Evolutionary conservation across 2,329 filamentous ascomycete genomes (phyloP).

Genomic region (Alternaria gansuensis): DNA sequence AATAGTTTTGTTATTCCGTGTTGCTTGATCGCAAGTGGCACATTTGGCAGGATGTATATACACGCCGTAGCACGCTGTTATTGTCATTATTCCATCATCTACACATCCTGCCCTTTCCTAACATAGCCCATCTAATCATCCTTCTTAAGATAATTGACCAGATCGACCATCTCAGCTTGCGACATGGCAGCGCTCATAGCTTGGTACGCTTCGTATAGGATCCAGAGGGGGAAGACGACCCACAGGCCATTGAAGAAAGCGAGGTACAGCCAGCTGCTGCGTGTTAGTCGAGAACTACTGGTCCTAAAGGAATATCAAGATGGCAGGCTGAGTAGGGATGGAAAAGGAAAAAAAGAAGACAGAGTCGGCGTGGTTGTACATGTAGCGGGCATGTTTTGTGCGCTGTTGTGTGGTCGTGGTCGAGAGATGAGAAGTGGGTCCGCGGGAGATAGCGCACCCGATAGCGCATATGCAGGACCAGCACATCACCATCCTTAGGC

Average conservation of each 20-base stretch:
- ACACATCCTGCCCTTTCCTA: background rate
- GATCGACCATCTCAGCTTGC: constrained; percentile 51
- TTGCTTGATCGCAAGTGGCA: background rate
- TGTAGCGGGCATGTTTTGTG: constrained; percentile 1
- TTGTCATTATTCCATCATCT: background rate
- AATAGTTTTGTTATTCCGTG: background rate
- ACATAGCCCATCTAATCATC: constrained; percentile 21
- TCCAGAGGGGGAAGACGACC: constrained; percentile 68
- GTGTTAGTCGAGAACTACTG: constrained; percentile 8
- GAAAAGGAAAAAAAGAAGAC: background rate
- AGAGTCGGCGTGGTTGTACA: background rate
- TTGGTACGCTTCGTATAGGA: constrained; percentile 62
- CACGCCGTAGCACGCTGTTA: background rate
- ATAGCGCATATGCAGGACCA: constrained; percentile 31
- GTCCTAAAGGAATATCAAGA: background rate
- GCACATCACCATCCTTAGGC: constrained; percentile 17
- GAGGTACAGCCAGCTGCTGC: constrained; percentile 65
- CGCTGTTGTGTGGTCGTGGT: constrained; percentile 5
- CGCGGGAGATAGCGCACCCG: constrained; percentile 19
- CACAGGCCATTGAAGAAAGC: constrained; percentile 71
- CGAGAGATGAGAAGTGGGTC: constrained; percentile 29
- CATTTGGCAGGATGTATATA: background rate
- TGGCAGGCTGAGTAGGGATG: background rate
- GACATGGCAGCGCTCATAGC: constrained; percentile 54
- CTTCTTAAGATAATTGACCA: constrained; percentile 53